These are phyloP conservation scores for Mediolabrus comicus DNA, from an alignment of 108 stramenopile species.

Conservation along the genomic window DNA sequence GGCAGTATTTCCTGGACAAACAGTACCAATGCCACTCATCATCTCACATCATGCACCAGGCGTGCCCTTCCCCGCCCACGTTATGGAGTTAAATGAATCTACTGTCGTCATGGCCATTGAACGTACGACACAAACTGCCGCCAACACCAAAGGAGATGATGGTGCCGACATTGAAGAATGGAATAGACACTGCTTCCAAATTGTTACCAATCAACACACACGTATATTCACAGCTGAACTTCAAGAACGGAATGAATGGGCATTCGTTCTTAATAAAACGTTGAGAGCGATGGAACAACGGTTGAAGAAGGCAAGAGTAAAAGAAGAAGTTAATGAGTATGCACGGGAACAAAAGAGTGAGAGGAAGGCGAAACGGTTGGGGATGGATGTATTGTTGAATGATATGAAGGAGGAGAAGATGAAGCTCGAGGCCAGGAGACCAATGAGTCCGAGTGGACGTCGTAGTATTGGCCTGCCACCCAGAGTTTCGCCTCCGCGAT, in stretches of 20 bases:
- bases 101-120: conserved; percentile 62
- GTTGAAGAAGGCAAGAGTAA: conserved; percentile 6
- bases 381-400: neutral
- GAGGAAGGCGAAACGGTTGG: neutral
- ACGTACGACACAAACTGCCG: conserved; percentile 11
- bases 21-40: conserved; percentile 49
- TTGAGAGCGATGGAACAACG: conserved; percentile 52
- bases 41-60: conserved; percentile 29
- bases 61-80: neutral
- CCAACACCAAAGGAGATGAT: neutral
- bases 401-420: neutral
- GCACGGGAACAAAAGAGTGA: neutral
- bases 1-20: conserved; percentile 33
- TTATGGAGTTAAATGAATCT: conserved; percentile 38
- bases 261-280: conserved; percentile 57
- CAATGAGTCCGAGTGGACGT: neutral
- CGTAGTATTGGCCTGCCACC: neutral
- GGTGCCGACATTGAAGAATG: conserved; percentile 19
- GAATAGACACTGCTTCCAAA: conserved; percentile 53
- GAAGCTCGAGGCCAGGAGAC: neutral
- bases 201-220: conserved; percentile 46
- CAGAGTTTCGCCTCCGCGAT: neutral
- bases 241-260: conserved; percentile 61
- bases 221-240: conserved; percentile 55
- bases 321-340: neutral